These are phyloP conservation scores for Lodderomyces beijingensis DNA, from an alignment of 1,139 yeast genomes.

Conservation along the genomic window DNA sequence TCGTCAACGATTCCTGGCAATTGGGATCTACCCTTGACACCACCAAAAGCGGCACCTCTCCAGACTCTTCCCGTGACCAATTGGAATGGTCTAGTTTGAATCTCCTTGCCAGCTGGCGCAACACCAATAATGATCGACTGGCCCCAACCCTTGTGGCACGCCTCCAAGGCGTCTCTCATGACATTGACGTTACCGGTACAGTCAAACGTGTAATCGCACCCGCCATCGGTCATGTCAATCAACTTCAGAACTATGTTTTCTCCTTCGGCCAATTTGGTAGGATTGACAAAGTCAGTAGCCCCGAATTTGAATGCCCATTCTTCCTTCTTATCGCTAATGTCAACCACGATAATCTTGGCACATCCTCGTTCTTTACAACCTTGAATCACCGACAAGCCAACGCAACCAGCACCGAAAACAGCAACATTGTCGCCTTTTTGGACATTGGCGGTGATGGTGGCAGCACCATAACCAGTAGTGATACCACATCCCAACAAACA, in stretches of 20 bases:
- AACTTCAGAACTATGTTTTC: constrained; percentile 78
- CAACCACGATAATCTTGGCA: constrained; percentile 77
- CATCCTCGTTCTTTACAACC: constrained; percentile 88
- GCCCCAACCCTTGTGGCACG: constrained; percentile 99
- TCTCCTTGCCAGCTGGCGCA: constrained; percentile 97
- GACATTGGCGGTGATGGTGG: constrained; percentile 88
- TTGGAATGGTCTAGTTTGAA: constrained; percentile 96
- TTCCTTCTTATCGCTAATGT: constrained; percentile 78
- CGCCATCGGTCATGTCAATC: constrained; percentile 91
- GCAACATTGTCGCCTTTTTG: constrained; percentile 93
- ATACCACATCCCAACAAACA: constrained; percentile 97
- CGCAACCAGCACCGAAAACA: constrained; percentile 96
- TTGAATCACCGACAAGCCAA: constrained; percentile 92
- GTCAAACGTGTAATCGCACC: constrained; percentile 92
- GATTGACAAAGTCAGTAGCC: constrained; percentile 92
- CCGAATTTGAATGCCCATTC: constrained; percentile 88
- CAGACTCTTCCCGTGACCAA: constrained; percentile 97
- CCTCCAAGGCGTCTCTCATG: constrained; percentile 94
- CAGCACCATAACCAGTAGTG: constrained; percentile 98
- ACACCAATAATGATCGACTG: constrained; percentile 92
- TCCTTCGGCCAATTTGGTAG: constrained; percentile 68
- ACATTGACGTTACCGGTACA: constrained; percentile 96
- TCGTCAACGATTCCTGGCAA: constrained; percentile 87
- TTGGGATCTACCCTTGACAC: constrained; percentile 96
- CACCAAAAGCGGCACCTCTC: constrained; percentile 98